phyloP scores from a whole-genome alignment of 208 protist species.

The Leishmania mexicana region DNA sequence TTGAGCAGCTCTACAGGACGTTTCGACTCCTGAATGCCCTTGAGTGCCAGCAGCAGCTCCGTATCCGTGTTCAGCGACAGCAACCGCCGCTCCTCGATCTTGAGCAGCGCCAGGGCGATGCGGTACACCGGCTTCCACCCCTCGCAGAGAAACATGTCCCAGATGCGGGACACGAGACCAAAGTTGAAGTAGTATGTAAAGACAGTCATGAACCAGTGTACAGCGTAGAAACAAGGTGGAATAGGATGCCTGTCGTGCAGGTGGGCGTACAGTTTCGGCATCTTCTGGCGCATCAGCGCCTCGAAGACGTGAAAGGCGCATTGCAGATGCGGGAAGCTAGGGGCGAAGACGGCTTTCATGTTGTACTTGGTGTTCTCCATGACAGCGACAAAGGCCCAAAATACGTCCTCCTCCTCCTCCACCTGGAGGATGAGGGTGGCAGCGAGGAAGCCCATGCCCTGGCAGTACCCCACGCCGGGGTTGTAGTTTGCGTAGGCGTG shows the following conservation, averaged over 20 bases:
- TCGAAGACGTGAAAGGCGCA: slow-evolving; percentile 71
- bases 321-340: slow-evolving; percentile 81
- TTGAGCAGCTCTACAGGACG: slow-evolving; percentile 50
- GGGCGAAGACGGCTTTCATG: slow-evolving; percentile 63
- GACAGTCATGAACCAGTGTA: slow-evolving; percentile 88
- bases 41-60: slow-evolving; percentile 63
- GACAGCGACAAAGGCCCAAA: slow-evolving; percentile 84
- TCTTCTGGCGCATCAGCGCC: slow-evolving; percentile 52
- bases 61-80: slow-evolving; percentile 42
- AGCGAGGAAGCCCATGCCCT: slow-evolving; percentile 93
- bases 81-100: slow-evolving; percentile 55
- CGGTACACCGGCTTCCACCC: slow-evolving; percentile 93
- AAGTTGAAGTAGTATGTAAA: slow-evolving; percentile 90
- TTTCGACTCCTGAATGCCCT: slow-evolving; percentile 71
- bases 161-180: slow-evolving; percentile 77
- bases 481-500: slow-evolving; percentile 82
- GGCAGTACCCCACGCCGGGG: slow-evolving; percentile 80
- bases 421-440: slow-evolving; percentile 82
- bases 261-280: slow-evolving; percentile 42
- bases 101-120: slow-evolving; percentile 78
- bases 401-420: slow-evolving; percentile 81
- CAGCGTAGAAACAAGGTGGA: slow-evolving; percentile 64
- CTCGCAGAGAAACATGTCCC: slow-evolving; percentile 93
- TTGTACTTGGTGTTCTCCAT: slow-evolving; percentile 77
- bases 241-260: slow-evolving; percentile 43